Base-by-base conservation (phyloP, 371 early-diverging fungal genomes). In the Coemansia sp. region DNA sequence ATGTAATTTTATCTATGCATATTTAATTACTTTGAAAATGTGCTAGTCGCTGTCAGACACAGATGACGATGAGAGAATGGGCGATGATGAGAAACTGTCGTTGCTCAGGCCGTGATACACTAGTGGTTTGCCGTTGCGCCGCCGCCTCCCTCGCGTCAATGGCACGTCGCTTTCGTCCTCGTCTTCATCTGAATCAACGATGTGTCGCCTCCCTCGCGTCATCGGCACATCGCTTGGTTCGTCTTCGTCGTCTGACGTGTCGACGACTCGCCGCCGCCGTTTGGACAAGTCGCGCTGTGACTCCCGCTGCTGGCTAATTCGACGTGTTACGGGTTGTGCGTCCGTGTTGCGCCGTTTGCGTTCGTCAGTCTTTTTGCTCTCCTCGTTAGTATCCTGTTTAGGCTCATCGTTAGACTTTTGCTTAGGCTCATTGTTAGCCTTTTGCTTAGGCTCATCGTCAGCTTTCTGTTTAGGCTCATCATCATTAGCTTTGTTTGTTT, bases 31-130 rank as follows among this genome's bases (percentile, higher is more conserved):
- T 18, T 47, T 16, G 16, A 47, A 18, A 47, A 47, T 16, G 18
- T 16, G 18, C 18, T 50, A 50, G 51, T 50, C 51, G 51, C 51
- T 50, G 20, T 62, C 62, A 9, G 59, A 59, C 21, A 62, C 12
- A 12, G 62, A 62, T 1, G 62, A 62, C 7, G 62, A 62, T 12
- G 62, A 62, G 6, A 62, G 33, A 21, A 62, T 59, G 8, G 62
- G 62, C 16, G 62, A 62, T 1, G 62, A 62, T 0, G 62, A 62
- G 2, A 57, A 20, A 20, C 21, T 21, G 20, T 9, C 20, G 20
- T 50, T 21, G 51, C 21, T 50, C 44, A 44, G n/a, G 16, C 3
- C 16, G 44, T 44, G 4, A 5, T 16, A n/a, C 44, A 20, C 9
- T 21, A n/a, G 20, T 20, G 51, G 51, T 9, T 50, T 21, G 18